phyloP scores from a whole-genome alignment of 75 land plant species.

The Azolla pinnata region DNA sequence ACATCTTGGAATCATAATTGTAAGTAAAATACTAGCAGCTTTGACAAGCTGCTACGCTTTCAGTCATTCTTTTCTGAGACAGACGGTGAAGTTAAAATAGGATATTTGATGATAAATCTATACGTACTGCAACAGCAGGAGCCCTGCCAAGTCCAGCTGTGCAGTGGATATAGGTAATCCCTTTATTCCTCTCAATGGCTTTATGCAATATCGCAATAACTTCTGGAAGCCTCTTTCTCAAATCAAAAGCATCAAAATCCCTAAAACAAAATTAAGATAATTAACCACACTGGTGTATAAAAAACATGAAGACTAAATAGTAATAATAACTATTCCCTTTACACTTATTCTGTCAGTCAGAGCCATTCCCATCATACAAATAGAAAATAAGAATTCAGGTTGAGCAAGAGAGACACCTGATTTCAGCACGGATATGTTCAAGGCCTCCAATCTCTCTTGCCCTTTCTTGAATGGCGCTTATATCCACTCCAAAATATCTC shows the following conservation, averaged over 20 bases:
- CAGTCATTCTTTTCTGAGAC: no score
- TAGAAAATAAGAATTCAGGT: constrained; percentile 4
- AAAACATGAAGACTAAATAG: background rate
- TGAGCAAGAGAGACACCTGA: constrained; percentile 45
- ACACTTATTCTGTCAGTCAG: no score
- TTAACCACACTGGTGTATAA: background rate
- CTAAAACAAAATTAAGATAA: constrained; percentile 22
- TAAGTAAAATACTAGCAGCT: no score
- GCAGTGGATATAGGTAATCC: constrained; percentile 85
- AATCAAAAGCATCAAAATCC: constrained; percentile 91
- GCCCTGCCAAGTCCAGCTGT: constrained; percentile 99
- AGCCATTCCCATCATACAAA: background rate
- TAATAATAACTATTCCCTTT: background rate
- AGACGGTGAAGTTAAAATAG: no score
- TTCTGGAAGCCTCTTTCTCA: constrained; percentile 70
- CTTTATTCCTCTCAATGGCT: constrained; percentile 56
- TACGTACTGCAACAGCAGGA: constrained; percentile 81
- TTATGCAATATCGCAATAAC: constrained; percentile 66
- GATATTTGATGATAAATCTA: no score
- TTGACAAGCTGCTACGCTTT: no score
- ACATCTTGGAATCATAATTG: no score
- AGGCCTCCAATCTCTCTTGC: constrained; percentile 51
- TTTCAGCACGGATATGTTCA: constrained; percentile 76
- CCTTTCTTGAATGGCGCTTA: constrained; percentile 54
- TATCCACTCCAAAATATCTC: constrained; percentile 91